These are phyloP conservation scores for Mrakiaceae sp. DNA, from an alignment of 1,284 basidiomycete species.

Conservation along the genomic window DNA sequence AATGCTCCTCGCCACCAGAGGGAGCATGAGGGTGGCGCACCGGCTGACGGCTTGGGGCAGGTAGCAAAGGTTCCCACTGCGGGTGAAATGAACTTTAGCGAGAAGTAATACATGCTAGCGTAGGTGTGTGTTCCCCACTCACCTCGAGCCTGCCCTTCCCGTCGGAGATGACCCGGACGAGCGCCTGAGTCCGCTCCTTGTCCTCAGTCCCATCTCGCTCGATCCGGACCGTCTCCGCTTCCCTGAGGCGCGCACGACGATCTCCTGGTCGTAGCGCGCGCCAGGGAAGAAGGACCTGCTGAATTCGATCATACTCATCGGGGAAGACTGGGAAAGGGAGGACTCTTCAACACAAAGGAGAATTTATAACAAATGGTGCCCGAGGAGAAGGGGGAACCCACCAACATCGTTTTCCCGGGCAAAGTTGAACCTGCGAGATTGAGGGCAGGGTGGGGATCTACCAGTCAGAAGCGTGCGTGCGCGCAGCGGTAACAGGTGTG, in stretches of 20 bases:
- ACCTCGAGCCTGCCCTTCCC: conserved; percentile 1
- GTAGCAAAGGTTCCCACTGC: conserved; percentile 1
- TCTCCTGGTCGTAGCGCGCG: background rate
- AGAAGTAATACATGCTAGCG: too few relatives aligned
- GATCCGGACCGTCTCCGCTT: background rate
- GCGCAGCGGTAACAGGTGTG: too few relatives aligned
- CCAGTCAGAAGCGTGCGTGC: too few relatives aligned
- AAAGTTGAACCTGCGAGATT: background rate
- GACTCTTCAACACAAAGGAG: background rate
- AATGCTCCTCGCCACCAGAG: too few relatives aligned
- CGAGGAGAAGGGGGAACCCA: background rate
- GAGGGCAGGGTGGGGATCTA: too few relatives aligned
- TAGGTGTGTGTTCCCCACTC: background rate
- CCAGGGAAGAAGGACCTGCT: background rate
- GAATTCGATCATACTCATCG: background rate
- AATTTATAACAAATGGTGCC: too few relatives aligned
- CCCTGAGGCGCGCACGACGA: background rate
- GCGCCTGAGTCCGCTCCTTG: background rate
- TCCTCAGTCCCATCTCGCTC: background rate
- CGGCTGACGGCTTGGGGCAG: background rate
- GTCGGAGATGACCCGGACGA: conserved; percentile 2
- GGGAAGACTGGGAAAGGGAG: background rate
- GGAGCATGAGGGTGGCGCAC: too few relatives aligned
- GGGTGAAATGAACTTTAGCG: background rate
- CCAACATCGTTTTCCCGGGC: background rate